phyloP scores from a whole-genome alignment of 2,329 filamentous ascomycete species.

The Colletotrichum lupini region DNA sequence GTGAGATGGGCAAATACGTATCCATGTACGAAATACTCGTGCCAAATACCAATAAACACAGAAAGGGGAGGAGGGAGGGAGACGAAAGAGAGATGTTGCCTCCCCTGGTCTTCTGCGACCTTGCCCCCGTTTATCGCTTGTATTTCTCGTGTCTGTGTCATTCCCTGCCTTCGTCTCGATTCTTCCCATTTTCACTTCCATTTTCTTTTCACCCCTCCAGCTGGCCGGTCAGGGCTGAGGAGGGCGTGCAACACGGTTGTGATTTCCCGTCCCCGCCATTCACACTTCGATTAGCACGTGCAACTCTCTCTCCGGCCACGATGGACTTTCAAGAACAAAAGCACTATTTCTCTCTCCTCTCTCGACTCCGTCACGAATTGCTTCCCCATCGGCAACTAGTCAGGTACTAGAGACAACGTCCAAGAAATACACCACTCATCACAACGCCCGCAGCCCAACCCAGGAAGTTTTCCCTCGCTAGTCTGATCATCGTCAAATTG shows the following conservation, averaged over 20 bases:
- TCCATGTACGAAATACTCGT: not conserved
- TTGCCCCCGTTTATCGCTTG: not conserved
- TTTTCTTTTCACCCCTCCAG: not conserved
- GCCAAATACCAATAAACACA: not conserved
- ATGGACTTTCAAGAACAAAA: not conserved
- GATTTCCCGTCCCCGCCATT: not conserved
- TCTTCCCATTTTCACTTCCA: not conserved
- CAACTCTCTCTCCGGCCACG: not conserved
- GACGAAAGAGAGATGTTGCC: not conserved
- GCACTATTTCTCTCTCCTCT: not conserved
- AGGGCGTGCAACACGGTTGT: not conserved
- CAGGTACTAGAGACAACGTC: conserved; percentile 6
- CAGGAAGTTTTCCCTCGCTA: conserved; percentile 24
- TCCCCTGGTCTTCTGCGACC: not conserved
- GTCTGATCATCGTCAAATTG: conserved; percentile 31
- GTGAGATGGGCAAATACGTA: not conserved
- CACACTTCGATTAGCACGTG: not conserved
- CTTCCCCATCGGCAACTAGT: conserved; percentile 2
- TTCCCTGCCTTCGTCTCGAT: not conserved
- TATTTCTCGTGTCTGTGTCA: not conserved
- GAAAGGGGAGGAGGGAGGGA: not conserved
- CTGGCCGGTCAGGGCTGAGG: not conserved
- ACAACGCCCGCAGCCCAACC: conserved; percentile 1
- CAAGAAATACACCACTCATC: conserved; percentile 13
- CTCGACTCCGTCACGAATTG: not conserved